Conservation (phyloP, 2,329 filamentous ascomycete species). For the Bipolaris zeicola region DNA sequence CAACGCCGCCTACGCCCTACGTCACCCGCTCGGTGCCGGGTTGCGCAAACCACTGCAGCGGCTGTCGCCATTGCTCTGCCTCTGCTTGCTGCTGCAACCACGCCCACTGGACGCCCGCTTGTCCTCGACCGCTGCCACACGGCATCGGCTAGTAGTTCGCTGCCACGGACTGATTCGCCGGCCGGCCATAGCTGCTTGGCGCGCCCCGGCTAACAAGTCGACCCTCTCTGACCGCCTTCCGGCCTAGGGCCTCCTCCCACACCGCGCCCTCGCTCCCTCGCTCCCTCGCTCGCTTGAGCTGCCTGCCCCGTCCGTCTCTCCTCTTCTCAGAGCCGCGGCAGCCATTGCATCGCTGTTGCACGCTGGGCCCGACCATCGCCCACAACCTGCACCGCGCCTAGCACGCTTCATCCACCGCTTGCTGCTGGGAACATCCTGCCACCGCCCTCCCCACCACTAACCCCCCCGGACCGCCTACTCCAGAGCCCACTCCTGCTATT, state of each 20-base stretch:
- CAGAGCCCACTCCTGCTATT: slow-evolving; percentile 31
- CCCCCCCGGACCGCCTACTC: slow-evolving; percentile 27
- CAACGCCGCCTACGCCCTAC: slow-evolving; percentile 9
- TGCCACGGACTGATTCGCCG: slow-evolving; percentile 29
- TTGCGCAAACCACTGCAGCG: slow-evolving; percentile 20
- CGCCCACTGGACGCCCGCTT: neutral
- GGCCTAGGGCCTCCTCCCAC: slow-evolving; percentile 21
- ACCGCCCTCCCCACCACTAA: slow-evolving; percentile 33
- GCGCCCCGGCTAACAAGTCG: slow-evolving; percentile 24
- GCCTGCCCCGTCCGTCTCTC: slow-evolving; percentile 17
- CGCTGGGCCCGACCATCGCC: slow-evolving; percentile 9
- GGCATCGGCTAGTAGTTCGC: slow-evolving; percentile 12
- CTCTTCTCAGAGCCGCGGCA: slow-evolving; percentile 23
- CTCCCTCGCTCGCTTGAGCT: slow-evolving; percentile 23
- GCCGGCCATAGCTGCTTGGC: slow-evolving; percentile 32
- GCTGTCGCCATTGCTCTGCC: slow-evolving; percentile 15
- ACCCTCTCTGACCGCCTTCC: slow-evolving; percentile 39
- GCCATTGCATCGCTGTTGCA: slow-evolving; percentile 4
- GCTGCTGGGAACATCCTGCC: slow-evolving; percentile 27
- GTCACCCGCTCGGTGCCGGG: slow-evolving; percentile 27
- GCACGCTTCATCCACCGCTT: slow-evolving; percentile 12
- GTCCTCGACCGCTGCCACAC: slow-evolving; percentile 19
- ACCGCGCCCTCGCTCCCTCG: slow-evolving; percentile 20
- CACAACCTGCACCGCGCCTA: slow-evolving; percentile 13
- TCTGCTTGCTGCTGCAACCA: neutral